Evolutionary conservation across 495 filamentous ascomycete species (phyloP).

Genomic region (Venustampulla echinocandica): DNA sequence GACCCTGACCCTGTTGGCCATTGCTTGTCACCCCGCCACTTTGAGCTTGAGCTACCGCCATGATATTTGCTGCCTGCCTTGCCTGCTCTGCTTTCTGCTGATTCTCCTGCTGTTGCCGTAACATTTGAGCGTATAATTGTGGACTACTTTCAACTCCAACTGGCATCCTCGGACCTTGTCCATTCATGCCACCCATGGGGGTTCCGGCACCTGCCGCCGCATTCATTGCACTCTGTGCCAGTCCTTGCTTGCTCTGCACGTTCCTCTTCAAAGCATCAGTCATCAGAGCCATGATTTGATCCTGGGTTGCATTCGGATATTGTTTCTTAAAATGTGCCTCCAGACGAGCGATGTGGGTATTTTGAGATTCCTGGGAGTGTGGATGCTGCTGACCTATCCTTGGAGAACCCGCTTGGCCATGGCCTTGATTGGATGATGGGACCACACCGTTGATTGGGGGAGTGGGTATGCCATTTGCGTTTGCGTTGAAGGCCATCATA

Average conservation of each 20-base stretch:
- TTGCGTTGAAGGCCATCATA: conserved; percentile 24
- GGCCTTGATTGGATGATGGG: conserved; percentile 23
- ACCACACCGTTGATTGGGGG: conserved; percentile 8
- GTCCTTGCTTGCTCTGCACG: conserved; percentile 12
- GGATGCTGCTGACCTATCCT: conserved; percentile 28
- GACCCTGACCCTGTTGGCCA: conserved; percentile 8
- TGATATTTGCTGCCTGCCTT: conserved; percentile 6
- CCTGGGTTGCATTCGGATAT: conserved; percentile 48
- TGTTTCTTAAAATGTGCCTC: conserved; percentile 29
- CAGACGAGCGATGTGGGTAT: conserved; percentile 24
- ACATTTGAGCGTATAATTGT: conserved; percentile 65
- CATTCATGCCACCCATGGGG: conserved; percentile 23
- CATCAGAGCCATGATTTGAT: conserved; percentile 52
- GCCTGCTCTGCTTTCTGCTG: conserved; percentile 10
- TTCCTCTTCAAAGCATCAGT: conserved; percentile 42
- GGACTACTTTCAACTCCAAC: conserved; percentile 40
- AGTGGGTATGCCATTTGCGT: conserved; percentile 10
- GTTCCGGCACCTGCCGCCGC: conserved; percentile 48
- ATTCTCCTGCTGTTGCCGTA: conserved; percentile 55
- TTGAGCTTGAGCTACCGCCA: background rate
- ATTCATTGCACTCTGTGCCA: conserved; percentile 49
- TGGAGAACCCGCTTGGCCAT: conserved; percentile 23
- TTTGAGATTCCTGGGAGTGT: conserved; percentile 25
- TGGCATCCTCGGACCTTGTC: conserved; percentile 29
- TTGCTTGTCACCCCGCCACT: background rate